A percentile compares a stretch with the other conserved stretches of the same genome.
Evolutionary conservation across 495 filamentous ascomycete genomes (phyloP).

Genomic region (Recurvomyces mirabilis): DNA sequence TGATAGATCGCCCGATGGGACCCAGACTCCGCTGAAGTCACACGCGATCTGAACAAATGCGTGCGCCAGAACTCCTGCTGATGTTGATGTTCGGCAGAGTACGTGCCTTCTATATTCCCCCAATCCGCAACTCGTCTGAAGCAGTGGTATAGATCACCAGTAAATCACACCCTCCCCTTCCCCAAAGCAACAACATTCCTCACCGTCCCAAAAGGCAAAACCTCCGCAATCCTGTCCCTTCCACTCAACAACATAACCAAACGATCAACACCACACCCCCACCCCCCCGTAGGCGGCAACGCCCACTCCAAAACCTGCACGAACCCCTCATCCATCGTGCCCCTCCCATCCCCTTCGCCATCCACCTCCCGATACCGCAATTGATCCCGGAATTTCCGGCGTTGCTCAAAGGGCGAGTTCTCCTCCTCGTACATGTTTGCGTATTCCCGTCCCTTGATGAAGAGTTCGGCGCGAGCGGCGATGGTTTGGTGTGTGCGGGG

Average conservation of each 20-base stretch:
- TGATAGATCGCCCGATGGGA: too few species aligned
- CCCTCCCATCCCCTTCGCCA: constrained; percentile 21
- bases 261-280: constrained; percentile 88
- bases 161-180: not conserved
- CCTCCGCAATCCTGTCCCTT: constrained; percentile 62
- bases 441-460: constrained; percentile 65
- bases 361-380: constrained; percentile 29
- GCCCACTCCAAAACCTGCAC: constrained; percentile 74
- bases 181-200: constrained; percentile 47
- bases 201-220: constrained; percentile 77
- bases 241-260: constrained; percentile 81
- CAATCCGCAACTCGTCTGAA: too few species aligned
- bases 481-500: constrained; percentile 53
- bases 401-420: constrained; percentile 80
- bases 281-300: constrained; percentile 85
- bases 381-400: constrained; percentile 67
- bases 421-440: constrained; percentile 98
- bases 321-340: constrained; percentile 68
- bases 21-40: too few species aligned
- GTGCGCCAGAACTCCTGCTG: too few species aligned
- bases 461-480: constrained; percentile 78
- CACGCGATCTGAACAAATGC: too few species aligned
- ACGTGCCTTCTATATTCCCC: too few species aligned
- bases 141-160: too few species aligned
- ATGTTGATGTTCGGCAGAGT: too few species aligned